Conservation (phyloP, 257 asterid species). For the Scutellaria galericulata region DNA sequence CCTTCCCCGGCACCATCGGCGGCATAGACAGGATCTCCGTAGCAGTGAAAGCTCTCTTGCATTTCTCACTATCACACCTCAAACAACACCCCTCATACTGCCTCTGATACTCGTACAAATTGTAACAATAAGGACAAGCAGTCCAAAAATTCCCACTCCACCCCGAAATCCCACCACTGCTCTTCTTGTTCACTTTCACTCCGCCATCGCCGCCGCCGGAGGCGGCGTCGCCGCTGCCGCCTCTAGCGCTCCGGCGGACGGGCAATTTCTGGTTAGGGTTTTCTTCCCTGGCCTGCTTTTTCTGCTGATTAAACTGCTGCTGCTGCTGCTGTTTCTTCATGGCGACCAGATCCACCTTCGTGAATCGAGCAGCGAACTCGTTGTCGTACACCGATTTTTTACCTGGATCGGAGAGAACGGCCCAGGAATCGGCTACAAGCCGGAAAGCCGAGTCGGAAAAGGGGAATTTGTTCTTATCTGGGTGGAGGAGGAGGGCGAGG, state of each 20-base stretch:
- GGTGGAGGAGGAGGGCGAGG: conserved; percentile 91
- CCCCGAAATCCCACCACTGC: conserved; percentile 19
- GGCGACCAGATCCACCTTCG: conserved; percentile 61
- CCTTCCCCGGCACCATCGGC: conserved; percentile 77
- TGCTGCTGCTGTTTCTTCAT: conserved; percentile 45
- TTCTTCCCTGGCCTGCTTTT: conserved; percentile 24
- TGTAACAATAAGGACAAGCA: conserved; percentile 89
- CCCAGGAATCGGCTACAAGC: conserved; percentile 92
- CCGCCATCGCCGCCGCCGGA: conserved; percentile 33
- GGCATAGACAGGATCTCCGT: conserved; percentile 69
- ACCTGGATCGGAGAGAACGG: conserved; percentile 67
- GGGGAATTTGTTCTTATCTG: conserved; percentile 85
- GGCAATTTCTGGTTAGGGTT: conserved; percentile 59
- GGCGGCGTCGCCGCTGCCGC: conserved; percentile 15
- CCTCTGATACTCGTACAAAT: conserved; percentile 72
- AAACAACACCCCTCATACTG: conserved; percentile 74
- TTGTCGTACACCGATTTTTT: conserved; percentile 59
- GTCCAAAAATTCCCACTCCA: conserved; percentile 63
- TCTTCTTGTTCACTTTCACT: conserved; percentile 21
- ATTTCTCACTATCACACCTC: conserved; percentile 71
- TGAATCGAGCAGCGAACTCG: conserved; percentile 53
- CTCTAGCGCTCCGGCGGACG: conserved; percentile 60
- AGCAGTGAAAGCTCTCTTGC: conserved; percentile 78
- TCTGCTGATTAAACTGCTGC: conserved; percentile 38
- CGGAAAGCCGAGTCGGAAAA: conserved; percentile 87